Conservation (phyloP, 495 filamentous ascomycete species). For the Lophium mytilinum region DNA sequence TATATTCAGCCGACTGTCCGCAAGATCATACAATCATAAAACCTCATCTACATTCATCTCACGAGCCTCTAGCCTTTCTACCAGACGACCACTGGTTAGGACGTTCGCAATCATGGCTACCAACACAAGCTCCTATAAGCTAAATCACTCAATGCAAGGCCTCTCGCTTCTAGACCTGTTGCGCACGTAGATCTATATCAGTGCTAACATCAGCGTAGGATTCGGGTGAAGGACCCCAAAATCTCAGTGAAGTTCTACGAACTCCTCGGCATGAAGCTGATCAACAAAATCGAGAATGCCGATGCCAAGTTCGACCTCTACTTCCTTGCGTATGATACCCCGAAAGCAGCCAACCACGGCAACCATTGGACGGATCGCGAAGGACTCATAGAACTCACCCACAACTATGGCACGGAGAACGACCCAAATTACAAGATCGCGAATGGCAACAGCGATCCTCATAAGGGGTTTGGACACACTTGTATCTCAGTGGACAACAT, state of each 20-base stretch:
- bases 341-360: constrained; percentile 51
- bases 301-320: constrained; percentile 88
- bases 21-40: too few species aligned
- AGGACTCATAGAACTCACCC: constrained; percentile 85
- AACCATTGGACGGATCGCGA: constrained; percentile 73
- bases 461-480: constrained; percentile 83
- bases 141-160: constrained; percentile 28
- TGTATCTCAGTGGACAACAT: constrained; percentile 86
- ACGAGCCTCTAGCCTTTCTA: too few species aligned
- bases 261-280: constrained; percentile 78
- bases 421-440: constrained; percentile 73
- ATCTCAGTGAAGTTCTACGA: constrained; percentile 92
- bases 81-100: neutral
- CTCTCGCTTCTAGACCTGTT: neutral
- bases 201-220: constrained; percentile 42
- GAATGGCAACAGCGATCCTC: constrained; percentile 84
- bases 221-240: constrained; percentile 91
- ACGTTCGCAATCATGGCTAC: neutral
- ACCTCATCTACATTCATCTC: too few species aligned
- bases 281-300: constrained; percentile 64
- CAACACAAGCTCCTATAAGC: constrained; percentile 10
- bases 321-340: constrained; percentile 68
- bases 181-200: neutral
- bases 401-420: constrained; percentile 92
- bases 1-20: too few species aligned